Evolutionary conservation across 306 rosid species (phyloP), one percentile per base, ranked within the genome.

Genomic region (Alnus rubra): DNA sequence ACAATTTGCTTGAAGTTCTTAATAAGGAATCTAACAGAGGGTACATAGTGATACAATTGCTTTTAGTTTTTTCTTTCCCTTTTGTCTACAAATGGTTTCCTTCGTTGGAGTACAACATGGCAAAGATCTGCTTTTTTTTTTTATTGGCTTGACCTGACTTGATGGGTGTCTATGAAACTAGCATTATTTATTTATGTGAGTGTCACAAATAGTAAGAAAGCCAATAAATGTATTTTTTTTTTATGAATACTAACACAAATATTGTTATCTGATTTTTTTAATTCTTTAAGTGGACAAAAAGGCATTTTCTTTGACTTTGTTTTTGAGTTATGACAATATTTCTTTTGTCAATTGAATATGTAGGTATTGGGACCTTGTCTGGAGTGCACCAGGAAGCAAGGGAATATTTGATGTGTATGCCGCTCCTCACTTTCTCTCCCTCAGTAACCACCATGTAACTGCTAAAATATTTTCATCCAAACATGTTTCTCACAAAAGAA

Each of bases 291-390:
- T 65, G 12, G 28, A 35, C 71, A 65, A 37, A 39, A 16, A 33
- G 70, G 23, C 2, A 15, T 42, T 67, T 67, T 39, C 71, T 58
- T 28, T 67, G 51, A 1, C 49, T 67, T 18, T 1, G 3, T 47
- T 37, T 39, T 58, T 67, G 75, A 80, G 69, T 69, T 74, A 3
- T 88, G 85, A 84, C 73, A 69, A 42, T 42, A 39, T 3, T 42
- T 9, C 76, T 55, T 72, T 56, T 76, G 86, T 56, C 69, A 50
- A 60, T 44, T 85, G 89, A 68, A 76, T 86, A 48, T 88, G 75
- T 71, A 95, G 99, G 96, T 95, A 93, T 78, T 95, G 99, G 99
- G 99, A 95, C 83, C 89, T 95, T 81, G 92, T 95, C 54, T 93
- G 99, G 99, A 90, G 90, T 83, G 85, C 96, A 48, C 96, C 98